phyloP scores from a whole-genome alignment of 192 early-diverging fungal genomes.

The Coemansia sp. region DNA sequence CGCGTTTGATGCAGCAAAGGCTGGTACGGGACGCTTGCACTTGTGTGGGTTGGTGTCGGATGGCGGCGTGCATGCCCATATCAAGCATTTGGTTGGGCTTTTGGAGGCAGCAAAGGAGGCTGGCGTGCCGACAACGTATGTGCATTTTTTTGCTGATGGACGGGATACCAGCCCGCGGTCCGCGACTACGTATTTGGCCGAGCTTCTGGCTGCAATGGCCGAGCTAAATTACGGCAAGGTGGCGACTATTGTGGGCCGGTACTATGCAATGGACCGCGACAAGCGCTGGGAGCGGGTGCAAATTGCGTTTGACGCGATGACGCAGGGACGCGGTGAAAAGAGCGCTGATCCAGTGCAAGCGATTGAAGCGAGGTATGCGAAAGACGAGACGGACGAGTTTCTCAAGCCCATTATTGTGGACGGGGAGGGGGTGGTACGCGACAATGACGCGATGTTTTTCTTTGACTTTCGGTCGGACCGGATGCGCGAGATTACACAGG shows the following conservation, averaged over 20 bases:
- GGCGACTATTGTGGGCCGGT: conserved; percentile 93
- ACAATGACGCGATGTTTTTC: conserved; percentile 91
- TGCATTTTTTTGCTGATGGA: conserved; percentile 98
- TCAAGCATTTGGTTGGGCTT: conserved; percentile 82
- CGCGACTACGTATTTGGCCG: conserved; percentile 71
- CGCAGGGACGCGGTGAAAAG: conserved; percentile 66
- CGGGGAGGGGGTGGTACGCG: conserved; percentile 71
- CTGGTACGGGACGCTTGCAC: conserved; percentile 78
- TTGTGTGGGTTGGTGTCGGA: conserved; percentile 94
- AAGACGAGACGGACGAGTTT: conserved; percentile 99
- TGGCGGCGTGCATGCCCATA: conserved; percentile 97
- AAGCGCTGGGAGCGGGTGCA: conserved; percentile 99
- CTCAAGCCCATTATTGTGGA: conserved; percentile 96
- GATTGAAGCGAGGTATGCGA: conserved; percentile 81
- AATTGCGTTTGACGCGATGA: conserved; percentile 89
- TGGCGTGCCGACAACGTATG: conserved; percentile 78
- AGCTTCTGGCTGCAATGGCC: conserved; percentile 62
- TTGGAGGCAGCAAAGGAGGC: conserved; percentile 81
- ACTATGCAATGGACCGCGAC: conserved; percentile 99
- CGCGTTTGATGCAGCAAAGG: conserved; percentile 83
- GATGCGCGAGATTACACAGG: conserved; percentile 89
- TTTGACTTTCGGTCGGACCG: conserved; percentile 99
- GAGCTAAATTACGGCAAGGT: conserved; percentile 72
- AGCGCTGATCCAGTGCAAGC: conserved; percentile 52
- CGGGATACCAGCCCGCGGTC: conserved; percentile 94